These are phyloP conservation scores for Leucoagaricus sp. DNA, from an alignment of 1,284 basidiomycete species.

Conservation along the genomic window DNA sequence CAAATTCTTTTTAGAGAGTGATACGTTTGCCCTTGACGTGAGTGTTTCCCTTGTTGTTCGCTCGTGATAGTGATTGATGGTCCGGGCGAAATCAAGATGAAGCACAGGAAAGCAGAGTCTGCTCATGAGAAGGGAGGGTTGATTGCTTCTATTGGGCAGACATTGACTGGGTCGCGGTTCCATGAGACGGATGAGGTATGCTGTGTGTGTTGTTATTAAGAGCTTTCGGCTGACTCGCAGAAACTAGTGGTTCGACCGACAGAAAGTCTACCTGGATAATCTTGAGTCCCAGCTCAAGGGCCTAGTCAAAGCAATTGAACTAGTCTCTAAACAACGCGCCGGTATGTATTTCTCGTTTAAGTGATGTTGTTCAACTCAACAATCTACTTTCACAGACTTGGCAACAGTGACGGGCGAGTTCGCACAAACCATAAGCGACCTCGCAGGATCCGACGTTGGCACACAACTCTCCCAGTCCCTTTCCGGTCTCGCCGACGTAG, in stretches of 20 bases:
- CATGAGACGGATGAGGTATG: constrained; percentile 89
- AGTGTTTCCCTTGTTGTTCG: constrained; percentile 29
- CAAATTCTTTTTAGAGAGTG: constrained; percentile 85
- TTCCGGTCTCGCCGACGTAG: constrained; percentile 70
- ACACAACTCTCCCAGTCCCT: constrained; percentile 71
- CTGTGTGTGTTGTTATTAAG: background rate
- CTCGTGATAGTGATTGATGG: background rate
- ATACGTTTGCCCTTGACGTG: constrained; percentile 82
- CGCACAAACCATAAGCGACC: constrained; percentile 61
- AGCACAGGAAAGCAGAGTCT: constrained; percentile 79
- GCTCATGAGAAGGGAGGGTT: constrained; percentile 76
- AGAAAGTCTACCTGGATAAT: constrained; percentile 84
- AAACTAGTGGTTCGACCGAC: constrained; percentile 87
- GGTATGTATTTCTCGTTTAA: constrained; percentile 38
- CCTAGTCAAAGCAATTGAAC: constrained; percentile 83
- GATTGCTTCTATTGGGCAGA: constrained; percentile 79
- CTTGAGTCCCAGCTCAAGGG: constrained; percentile 89
- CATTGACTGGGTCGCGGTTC: constrained; percentile 82
- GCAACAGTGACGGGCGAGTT: constrained; percentile 72
- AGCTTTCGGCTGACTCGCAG: background rate
- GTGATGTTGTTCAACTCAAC: background rate
- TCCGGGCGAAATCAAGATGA: constrained; percentile 65
- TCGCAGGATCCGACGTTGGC: constrained; percentile 78
- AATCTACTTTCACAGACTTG: constrained; percentile 52
- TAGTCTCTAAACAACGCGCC: constrained; percentile 78